phyloP scores from a whole-genome alignment of 305 asterid species.

The Caryopteris hybrid region DNA sequence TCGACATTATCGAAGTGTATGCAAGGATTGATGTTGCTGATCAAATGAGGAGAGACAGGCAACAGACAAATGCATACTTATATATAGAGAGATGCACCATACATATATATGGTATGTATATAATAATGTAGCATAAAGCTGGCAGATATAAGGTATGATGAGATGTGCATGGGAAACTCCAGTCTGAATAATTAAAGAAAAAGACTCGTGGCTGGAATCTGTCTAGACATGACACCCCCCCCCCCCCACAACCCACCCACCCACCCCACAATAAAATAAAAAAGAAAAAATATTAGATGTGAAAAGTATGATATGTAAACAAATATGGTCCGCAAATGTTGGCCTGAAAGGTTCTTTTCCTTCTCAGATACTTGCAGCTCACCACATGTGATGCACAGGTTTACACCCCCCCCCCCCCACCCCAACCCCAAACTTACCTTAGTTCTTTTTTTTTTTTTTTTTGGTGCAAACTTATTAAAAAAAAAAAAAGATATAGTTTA shows the following conservation, averaged over 20 bases:
- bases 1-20: constrained; percentile 20
- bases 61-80: neutral
- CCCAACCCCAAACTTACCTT: too few relatives aligned
- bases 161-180: neutral
- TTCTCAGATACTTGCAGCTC: too few relatives aligned
- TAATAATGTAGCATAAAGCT: neutral
- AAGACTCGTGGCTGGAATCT: constrained; percentile 8
- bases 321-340: too few relatives aligned
- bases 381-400: too few relatives aligned
- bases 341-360: too few relatives aligned
- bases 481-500: too few relatives aligned
- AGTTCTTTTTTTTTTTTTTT: too few relatives aligned
- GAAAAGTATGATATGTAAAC: too few relatives aligned
- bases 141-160: constrained; percentile 14
- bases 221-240: neutral
- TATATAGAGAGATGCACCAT: neutral
- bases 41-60: neutral
- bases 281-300: too few relatives aligned
- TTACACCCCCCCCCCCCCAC: too few relatives aligned
- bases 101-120: neutral
- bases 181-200: constrained; percentile 12
- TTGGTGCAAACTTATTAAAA: too few relatives aligned
- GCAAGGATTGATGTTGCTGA: neutral
- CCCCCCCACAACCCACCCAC: neutral
- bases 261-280: neutral